These are phyloP conservation scores for Aspergillus avenaceus DNA, from an alignment of 495 filamentous ascomycete species.

Conservation along the genomic window DNA sequence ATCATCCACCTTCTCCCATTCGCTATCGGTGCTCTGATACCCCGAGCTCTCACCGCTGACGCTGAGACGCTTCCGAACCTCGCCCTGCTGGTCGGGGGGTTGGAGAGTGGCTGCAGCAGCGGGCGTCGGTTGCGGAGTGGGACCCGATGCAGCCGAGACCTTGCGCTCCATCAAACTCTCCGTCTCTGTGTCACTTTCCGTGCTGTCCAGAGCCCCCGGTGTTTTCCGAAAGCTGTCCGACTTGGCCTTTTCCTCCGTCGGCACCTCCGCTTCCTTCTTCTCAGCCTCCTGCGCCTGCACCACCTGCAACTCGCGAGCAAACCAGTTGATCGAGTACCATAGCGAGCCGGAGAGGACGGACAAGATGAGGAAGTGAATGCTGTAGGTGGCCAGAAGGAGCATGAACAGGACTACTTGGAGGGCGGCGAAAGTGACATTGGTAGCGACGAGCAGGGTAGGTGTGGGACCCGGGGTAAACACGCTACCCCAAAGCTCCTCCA, in stretches of 20 bases:
- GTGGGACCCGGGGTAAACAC: conserved; percentile 91
- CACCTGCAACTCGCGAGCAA: conserved; percentile 70
- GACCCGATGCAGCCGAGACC: conserved; percentile 8
- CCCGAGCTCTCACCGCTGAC: conserved; percentile 44
- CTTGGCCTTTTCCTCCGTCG: conserved; percentile 23
- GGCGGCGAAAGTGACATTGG: conserved; percentile 81
- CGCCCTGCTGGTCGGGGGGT: conserved; percentile 22
- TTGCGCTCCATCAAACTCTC: conserved; percentile 28
- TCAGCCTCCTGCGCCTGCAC: conserved; percentile 58
- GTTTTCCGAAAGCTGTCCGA: conserved; percentile 31
- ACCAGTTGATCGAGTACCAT: conserved; percentile 97
- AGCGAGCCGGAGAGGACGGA: conserved; percentile 73
- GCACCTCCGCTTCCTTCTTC: conserved; percentile 21
- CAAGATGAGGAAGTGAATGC: conserved; percentile 81
- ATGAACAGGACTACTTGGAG: conserved; percentile 73
- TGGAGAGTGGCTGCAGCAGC: conserved; percentile 25
- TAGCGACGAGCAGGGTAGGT: conserved; percentile 80
- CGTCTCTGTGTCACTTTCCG: conserved; percentile 50
- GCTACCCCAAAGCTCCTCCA: conserved; percentile 80
- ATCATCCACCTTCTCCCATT: conserved; percentile 54
- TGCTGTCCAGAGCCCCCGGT: conserved; percentile 23
- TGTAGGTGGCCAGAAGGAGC: conserved; percentile 78
- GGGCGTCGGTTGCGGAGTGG: conserved; percentile 14
- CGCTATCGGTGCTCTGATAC: conserved; percentile 51
- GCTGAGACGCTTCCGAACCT: conserved; percentile 38